phyloP scores from a whole-genome alignment of 2,329 filamentous ascomycete genomes.

The Didymella pomorum region DNA sequence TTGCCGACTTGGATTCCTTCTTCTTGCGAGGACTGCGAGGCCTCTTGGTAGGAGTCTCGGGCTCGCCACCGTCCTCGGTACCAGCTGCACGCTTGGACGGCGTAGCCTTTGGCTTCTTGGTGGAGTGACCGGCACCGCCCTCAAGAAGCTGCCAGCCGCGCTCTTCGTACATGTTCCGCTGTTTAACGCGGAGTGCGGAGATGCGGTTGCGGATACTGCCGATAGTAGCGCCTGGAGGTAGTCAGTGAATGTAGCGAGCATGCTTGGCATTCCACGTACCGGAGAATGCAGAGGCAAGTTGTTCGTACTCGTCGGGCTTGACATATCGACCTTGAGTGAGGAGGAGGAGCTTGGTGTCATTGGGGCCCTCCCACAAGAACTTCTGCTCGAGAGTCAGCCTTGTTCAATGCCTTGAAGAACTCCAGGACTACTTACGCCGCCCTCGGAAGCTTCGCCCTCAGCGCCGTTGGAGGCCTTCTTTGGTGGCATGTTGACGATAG shows the following conservation, averaged over 20 bases:
- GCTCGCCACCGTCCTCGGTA: neutral
- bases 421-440: conserved; percentile 2
- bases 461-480: conserved; percentile 6
- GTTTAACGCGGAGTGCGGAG: conserved; percentile 19
- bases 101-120: conserved; percentile 14
- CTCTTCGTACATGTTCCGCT: conserved; percentile 26
- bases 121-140: conserved; percentile 12
- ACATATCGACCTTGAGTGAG: conserved; percentile 29
- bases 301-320: conserved; percentile 25
- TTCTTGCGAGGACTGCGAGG: conserved; percentile 14
- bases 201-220: conserved; percentile 32
- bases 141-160: conserved; percentile 24
- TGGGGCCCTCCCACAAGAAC: conserved; percentile 26
- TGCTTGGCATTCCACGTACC: conserved; percentile 9
- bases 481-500: conserved; percentile 26
- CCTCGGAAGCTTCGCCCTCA: neutral
- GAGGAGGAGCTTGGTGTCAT: conserved; percentile 34
- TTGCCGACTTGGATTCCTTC: conserved; percentile 5
- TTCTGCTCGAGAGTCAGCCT: conserved; percentile 4
- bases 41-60: conserved; percentile 24
- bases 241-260: neutral
- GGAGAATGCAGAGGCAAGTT: conserved; percentile 24
- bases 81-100: conserved; percentile 18
- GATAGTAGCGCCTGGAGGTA: conserved; percentile 11
- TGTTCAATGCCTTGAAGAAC: no score